These are phyloP conservation scores for Pythium catenulatum DNA, from an alignment of 352 stramenopile genomes.

Conservation along the genomic window DNA sequence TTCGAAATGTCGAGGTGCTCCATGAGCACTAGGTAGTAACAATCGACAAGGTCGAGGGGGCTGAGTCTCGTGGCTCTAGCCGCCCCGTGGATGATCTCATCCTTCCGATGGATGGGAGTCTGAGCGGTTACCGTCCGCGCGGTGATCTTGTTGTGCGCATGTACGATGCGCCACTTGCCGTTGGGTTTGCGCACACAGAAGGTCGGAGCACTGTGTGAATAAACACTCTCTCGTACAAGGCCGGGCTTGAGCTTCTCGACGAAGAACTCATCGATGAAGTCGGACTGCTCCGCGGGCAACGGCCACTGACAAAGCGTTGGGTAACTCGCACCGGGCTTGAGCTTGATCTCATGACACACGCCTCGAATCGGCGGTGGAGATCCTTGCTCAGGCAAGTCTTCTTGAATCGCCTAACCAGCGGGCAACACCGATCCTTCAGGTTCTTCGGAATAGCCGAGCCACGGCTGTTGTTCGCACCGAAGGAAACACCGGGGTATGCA, in stretches of 20 bases:
- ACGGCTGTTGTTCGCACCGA: too few species aligned
- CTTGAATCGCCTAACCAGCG: background rate
- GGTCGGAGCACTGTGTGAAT: constrained; percentile 23
- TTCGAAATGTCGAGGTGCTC: background rate
- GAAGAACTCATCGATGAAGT: constrained; percentile 51
- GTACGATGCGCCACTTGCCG: constrained; percentile 8
- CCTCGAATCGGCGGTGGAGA: constrained; percentile 11
- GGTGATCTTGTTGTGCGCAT: constrained; percentile 15
- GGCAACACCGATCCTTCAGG: constrained; percentile 29
- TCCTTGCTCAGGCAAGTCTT: constrained; percentile 3
- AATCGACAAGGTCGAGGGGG: constrained; percentile 11
- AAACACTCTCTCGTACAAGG: constrained; percentile 29
- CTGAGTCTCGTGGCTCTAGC: background rate
- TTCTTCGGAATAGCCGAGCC: constrained; percentile 32
- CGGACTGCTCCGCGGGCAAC: constrained; percentile 36
- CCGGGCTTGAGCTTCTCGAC: constrained; percentile 17
- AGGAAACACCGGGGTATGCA: too few species aligned
- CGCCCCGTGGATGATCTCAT: constrained; percentile 13
- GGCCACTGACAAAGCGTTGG: constrained; percentile 37
- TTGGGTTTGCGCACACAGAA: constrained; percentile 56
- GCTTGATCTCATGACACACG: constrained; percentile 52
- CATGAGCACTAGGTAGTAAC: constrained; percentile 28
- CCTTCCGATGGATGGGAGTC: constrained; percentile 15
- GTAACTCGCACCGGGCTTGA: constrained; percentile 24
- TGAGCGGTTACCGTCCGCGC: background rate